Base-by-base conservation (phyloP, 2,329 filamentous ascomycete genomes). In the Colletotrichum tropicicola region DNA sequence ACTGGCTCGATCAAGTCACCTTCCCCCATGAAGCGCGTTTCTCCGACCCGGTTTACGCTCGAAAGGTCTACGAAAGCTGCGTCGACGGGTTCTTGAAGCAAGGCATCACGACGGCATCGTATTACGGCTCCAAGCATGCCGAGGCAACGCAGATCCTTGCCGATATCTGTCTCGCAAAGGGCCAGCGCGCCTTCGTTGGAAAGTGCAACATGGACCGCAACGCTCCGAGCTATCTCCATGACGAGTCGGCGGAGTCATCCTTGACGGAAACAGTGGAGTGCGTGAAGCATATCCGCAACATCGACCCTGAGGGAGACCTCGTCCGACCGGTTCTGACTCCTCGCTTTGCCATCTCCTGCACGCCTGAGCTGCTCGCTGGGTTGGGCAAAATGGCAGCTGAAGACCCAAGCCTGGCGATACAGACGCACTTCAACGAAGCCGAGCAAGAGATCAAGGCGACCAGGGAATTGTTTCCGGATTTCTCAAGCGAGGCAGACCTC, bases 391-490 rank as follows among this genome's bases (percentile, higher is more conserved):
- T 91, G 23, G 84, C 85, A 0, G 68, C 70, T 4, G 68, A 78
- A 9, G 79, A 90, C 59, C 77, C 78, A 0, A 73, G 80, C 1
- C 71, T 91, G 19, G 80, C 85, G 0, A 85, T 92, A 30, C 89
- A 91, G 74, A 91, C 88, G 3, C 89, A 91, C 72, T 90, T 91
- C 77, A 87, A 89, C 73, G 89, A 91, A 71, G 87, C 88, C 0
- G 78, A 82, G 69, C 83, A 88, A 64, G 89, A 91, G 72, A 86
- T 89, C 56, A 68, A 77, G 2, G 82, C 83, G 19, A 91, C 88
- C 0, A 75, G 73, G 7, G 73, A 79, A 1, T 75, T 91, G 3
- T 91, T 89, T 68, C 87, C 87, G 0, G 73, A 80, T 1, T 87
- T 87, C 52, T 56, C 64, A 6, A 87, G 80, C 57, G 88, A 91